A percentile compares a stretch with the other conserved stretches of the same genome.
These are phyloP conservation scores for Pestalotiopsis sp. DNA, from an alignment of 2,329 filamentous ascomycete species.

Conservation along the genomic window DNA sequence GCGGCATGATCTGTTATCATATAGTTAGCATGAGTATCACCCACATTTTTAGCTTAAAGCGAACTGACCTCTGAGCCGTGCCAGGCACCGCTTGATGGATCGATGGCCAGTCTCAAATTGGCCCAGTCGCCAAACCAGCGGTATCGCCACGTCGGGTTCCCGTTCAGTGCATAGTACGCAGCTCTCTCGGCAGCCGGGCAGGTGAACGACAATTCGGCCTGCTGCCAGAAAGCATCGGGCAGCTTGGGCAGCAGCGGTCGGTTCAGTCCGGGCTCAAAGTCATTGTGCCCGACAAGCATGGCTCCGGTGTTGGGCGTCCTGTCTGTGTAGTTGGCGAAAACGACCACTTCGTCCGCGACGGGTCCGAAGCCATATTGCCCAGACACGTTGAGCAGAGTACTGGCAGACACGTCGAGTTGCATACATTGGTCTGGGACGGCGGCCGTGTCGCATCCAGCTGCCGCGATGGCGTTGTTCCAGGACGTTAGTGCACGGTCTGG, in stretches of 20 bases:
- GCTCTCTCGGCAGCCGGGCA: constrained; percentile 8
- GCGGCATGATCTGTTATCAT: neutral
- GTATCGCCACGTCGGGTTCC: constrained; percentile 12
- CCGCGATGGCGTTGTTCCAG: neutral
- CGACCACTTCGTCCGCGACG: neutral
- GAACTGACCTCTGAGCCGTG: constrained; percentile 11
- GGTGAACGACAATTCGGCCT: constrained; percentile 7
- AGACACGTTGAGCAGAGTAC: neutral
- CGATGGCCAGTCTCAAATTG: constrained; percentile 2
- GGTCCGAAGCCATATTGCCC: constrained; percentile 5
- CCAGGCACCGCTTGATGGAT: constrained; percentile 10
- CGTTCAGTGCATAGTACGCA: neutral
- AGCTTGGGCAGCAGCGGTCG: neutral
- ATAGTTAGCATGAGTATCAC: neutral
- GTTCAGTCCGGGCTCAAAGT: constrained; percentile 4
- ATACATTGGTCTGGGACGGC: neutral
- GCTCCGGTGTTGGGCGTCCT: neutral
- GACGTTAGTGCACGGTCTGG: neutral
- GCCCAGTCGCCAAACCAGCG: constrained; percentile 10
- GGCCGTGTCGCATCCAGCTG: neutral
- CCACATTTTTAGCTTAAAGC: neutral
- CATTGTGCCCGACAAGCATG: constrained; percentile 5
- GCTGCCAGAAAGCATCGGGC: constrained; percentile 7
- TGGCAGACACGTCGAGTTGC: neutral
- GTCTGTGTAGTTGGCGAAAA: constrained; percentile 1